A percentile compares a stretch with the other conserved stretches of the same genome.
Conservation (phyloP, 2,329 filamentous ascomycete species). For the Ceratocystis lukuohia region DNA sequence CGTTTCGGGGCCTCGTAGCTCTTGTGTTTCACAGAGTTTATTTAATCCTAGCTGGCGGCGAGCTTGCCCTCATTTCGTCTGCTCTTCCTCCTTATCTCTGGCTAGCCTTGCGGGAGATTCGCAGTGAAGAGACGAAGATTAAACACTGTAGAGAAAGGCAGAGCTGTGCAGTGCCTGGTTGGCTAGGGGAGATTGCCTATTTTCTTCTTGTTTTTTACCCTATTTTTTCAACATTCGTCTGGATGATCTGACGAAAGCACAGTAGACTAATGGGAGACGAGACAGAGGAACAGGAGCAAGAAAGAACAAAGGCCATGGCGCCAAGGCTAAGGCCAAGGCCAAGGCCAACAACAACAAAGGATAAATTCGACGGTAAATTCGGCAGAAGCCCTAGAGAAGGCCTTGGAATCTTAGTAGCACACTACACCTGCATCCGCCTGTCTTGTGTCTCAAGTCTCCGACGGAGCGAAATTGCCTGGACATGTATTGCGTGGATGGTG, state of each 20-base stretch:
- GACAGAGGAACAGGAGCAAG: background rate
- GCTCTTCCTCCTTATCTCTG: background rate
- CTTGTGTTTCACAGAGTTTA: background rate
- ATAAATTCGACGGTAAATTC: background rate
- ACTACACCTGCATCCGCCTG: background rate
- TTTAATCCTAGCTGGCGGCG: background rate
- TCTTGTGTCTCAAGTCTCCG: constrained; percentile 1
- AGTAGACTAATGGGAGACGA: too few relatives aligned
- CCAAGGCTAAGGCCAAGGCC: background rate
- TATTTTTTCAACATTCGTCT: too few relatives aligned
- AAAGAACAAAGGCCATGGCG: background rate
- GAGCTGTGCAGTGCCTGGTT: background rate
- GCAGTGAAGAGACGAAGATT: background rate
- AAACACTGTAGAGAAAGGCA: background rate
- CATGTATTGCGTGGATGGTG: background rate
- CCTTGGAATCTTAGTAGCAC: background rate
- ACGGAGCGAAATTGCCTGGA: background rate
- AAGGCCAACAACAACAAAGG: background rate
- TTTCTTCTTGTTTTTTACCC: too few relatives aligned
- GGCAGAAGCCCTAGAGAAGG: background rate
- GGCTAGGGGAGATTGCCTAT: too few relatives aligned
- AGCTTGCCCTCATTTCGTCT: background rate
- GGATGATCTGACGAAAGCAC: background rate
- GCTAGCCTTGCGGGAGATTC: background rate
- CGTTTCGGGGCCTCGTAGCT: too few relatives aligned